These are phyloP conservation scores for Aspergillus sparsus DNA, from an alignment of 495 filamentous ascomycete species.

Conservation along the genomic window DNA sequence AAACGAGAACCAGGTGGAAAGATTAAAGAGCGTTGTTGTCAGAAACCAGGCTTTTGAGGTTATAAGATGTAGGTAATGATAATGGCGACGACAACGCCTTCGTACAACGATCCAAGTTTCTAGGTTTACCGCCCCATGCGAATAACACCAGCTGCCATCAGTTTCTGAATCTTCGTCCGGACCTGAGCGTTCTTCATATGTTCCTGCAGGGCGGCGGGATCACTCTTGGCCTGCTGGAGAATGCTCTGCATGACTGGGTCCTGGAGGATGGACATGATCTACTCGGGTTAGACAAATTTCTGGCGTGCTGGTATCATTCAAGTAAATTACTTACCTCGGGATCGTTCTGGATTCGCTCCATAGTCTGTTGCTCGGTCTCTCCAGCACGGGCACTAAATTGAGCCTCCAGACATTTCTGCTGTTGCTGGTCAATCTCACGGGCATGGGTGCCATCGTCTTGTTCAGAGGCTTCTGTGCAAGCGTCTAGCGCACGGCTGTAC, in stretches of 20 bases:
- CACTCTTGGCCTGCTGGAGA: conserved; percentile 90
- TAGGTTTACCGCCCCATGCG: conserved; percentile 62
- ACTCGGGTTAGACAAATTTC: conserved; percentile 36
- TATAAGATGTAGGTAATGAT: no score
- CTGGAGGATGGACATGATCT: conserved; percentile 88
- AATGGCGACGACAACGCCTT: no score
- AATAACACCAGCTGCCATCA: conserved; percentile 91
- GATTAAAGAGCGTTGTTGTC: not conserved
- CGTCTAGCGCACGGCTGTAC: conserved; percentile 90
- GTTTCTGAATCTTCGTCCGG: conserved; percentile 82
- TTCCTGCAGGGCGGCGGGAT: conserved; percentile 87
- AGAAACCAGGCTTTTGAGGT: no score
- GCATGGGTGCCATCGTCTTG: conserved; percentile 79
- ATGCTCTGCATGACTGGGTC: conserved; percentile 98
- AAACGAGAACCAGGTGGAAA: not conserved
- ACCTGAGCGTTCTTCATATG: conserved; percentile 94
- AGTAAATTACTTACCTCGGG: conserved; percentile 70
- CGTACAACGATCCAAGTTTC: no score
- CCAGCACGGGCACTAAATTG: conserved; percentile 88
- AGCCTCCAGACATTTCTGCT: conserved; percentile 88
- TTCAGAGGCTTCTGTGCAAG: conserved; percentile 75
- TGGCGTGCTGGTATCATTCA: not conserved
- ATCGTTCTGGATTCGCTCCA: conserved; percentile 86
- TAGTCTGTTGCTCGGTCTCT: conserved; percentile 95
- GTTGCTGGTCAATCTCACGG: conserved; percentile 89